Base-by-base conservation (phyloP, 208 protist species). In the Leishmania tropica region DNA sequence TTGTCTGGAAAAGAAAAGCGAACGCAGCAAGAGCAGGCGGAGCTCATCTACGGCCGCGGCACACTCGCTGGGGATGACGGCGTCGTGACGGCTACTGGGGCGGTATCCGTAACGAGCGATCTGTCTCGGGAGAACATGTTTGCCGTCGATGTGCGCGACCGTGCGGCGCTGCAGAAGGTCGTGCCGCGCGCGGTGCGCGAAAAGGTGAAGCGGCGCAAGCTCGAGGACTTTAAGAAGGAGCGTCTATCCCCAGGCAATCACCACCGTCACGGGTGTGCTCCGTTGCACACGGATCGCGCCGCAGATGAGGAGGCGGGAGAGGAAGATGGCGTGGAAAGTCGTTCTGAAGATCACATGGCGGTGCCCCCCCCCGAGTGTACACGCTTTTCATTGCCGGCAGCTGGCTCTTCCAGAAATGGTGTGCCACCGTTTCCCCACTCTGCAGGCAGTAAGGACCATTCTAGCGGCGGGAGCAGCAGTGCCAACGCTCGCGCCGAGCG, bases 21-120 rank as follows among this genome's bases (percentile, higher is more conserved):
- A 6, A 75, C 76, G 40, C 93, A 96, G 85, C 92, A 93, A 78
- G 81, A 89, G 78, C 83, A 87, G 81, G 87, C 87, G 42, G 88
- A 93, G 81, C 83, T 85, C 53, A 88, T 95, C 64, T 96, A 96
- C 79, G 91, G 91, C 67, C 65, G 80, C 53, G 73, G 77, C 40
- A 53, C 54, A 2, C 67, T 87, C 54, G 78, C 78, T 11, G 75
- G 5, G n/a, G 81, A 83, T 21, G 64, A 78, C 10, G 79, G 82
- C 60, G 68, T 70, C 54, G 62, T 35, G 0, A 56, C 37, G 75
- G 60, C 17, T 35, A 24, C 78, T 45, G 68, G 68, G 5, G 45
- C 45, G 45, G 68, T 35, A 37, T 37, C 68, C 45, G 24, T 53
- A 17, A 37, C 42, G 40, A 21, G 68, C 3, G 40, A 35, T 35